These are phyloP conservation scores for Trypethelium eluteriae DNA, from an alignment of 495 filamentous ascomycete genomes.

Conservation along the genomic window DNA sequence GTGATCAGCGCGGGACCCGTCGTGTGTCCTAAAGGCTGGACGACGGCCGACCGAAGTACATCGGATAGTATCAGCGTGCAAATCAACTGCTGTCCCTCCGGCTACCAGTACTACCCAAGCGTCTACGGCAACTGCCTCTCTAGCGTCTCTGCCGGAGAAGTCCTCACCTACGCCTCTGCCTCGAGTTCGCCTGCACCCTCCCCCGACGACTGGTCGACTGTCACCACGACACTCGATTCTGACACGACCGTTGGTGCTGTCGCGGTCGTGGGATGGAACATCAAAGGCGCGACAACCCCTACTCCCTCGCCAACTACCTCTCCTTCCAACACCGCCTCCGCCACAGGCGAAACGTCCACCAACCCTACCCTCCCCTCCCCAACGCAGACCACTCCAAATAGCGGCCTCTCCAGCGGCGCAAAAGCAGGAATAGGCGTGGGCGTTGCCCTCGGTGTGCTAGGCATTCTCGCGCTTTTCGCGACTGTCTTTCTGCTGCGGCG, in stretches of 20 bases:
- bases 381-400: slow-evolving; percentile 1
- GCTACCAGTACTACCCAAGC: slow-evolving; percentile 7
- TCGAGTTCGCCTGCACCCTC: slow-evolving; percentile 9
- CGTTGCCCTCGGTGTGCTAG: slow-evolving; percentile 9
- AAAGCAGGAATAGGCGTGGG: slow-evolving; percentile 12
- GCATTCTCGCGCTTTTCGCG: slow-evolving; percentile 9
- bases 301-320: slow-evolving; percentile 6
- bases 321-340: slow-evolving; percentile 3
- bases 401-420: slow-evolving; percentile 11
- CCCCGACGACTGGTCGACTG: slow-evolving; percentile 11
- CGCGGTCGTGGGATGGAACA: slow-evolving; percentile 11
- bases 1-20: slow-evolving; percentile 11
- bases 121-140: slow-evolving; percentile 13
- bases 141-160: slow-evolving; percentile 10
- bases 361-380: slow-evolving; percentile 7
- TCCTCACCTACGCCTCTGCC: slow-evolving; percentile 11
- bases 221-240: slow-evolving; percentile 2
- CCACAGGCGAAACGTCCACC: slow-evolving; percentile 11
- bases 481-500: slow-evolving; percentile 7
- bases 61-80: slow-evolving; percentile 10
- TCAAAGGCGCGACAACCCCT: slow-evolving; percentile 10
- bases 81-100: slow-evolving; percentile 12
- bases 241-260: slow-evolving; percentile 9
- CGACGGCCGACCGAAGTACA: slow-evolving; percentile 10
- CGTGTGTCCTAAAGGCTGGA: slow-evolving; percentile 10